Percentiles rank a stretch among this genome's conserved stretches.
These are phyloP conservation scores for Paecilomyces variotii DNA, from an alignment of 2,329 filamentous ascomycete species.

Conservation along the genomic window DNA sequence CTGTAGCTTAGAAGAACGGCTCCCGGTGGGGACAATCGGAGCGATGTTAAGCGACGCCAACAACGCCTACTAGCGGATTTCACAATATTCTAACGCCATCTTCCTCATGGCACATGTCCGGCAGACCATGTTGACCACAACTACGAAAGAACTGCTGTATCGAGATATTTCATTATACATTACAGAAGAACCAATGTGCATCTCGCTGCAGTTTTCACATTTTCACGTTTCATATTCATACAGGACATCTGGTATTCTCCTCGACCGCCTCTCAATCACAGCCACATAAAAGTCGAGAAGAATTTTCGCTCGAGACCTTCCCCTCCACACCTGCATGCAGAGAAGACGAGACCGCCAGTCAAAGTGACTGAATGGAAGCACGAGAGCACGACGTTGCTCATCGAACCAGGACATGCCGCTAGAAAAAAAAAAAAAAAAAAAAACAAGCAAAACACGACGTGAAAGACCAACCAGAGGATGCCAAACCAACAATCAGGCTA, in stretches of 20 bases:
- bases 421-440: background rate
- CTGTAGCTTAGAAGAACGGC: background rate
- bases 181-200: background rate
- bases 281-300: background rate
- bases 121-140: background rate
- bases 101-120: background rate
- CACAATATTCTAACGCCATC: background rate
- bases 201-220: constrained; percentile 26
- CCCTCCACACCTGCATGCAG: background rate
- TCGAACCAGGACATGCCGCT: background rate
- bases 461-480: background rate
- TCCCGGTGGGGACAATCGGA: background rate
- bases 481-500: constrained; percentile 5
- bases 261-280: background rate
- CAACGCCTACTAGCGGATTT: background rate
- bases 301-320: background rate
- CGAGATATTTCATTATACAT: background rate
- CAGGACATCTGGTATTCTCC: constrained; percentile 13
- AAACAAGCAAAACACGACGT: constrained; percentile 2
- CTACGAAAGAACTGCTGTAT: background rate
- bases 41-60: background rate
- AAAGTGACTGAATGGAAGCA: background rate
- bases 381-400: background rate
- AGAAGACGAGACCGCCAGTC: background rate
- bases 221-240: constrained; percentile 32